Percentiles rank a stretch among this genome's conserved stretches.
Evolutionary conservation across 495 filamentous ascomycete genomes (phyloP).

Genomic region (Penicillium lividum): DNA sequence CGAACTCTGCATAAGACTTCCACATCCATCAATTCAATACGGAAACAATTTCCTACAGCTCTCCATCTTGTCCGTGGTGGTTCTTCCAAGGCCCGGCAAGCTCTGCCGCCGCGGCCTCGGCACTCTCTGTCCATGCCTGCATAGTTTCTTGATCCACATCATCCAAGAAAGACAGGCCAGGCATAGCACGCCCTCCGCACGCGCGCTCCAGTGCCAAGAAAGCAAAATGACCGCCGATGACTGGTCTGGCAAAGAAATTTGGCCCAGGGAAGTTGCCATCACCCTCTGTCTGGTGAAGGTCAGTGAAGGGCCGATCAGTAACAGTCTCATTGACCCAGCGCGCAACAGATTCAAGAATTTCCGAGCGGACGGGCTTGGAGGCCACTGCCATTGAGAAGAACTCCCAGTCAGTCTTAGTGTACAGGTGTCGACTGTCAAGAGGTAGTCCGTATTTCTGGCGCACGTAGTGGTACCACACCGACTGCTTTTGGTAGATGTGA

Average conservation of each 20-base stretch:
- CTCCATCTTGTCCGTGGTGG: conserved; percentile 20
- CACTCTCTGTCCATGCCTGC: conserved; percentile 23
- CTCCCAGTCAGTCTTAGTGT: conserved; percentile 93
- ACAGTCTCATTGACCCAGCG: conserved; percentile 84
- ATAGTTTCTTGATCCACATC: conserved; percentile 27
- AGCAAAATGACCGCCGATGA: conserved; percentile 86
- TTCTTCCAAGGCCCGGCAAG: conserved; percentile 11
- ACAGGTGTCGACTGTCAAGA: conserved; percentile 82
- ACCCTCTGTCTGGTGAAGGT: conserved; percentile 79
- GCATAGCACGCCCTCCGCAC: conserved; percentile 68
- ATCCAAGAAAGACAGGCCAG: conserved; percentile 65
- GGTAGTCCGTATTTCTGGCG: conserved; percentile 80
- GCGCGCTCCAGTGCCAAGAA: conserved; percentile 76
- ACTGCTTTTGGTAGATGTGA: conserved; percentile 79
- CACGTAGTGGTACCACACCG: conserved; percentile 84
- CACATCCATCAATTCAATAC: background rate
- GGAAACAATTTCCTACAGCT: conserved; percentile 15
- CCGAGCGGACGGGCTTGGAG: conserved; percentile 59
- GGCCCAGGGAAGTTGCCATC: conserved; percentile 66
- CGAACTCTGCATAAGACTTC: background rate
- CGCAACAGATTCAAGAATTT: conserved; percentile 77
- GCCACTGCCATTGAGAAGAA: conserved; percentile 85
- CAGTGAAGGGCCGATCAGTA: conserved; percentile 77
- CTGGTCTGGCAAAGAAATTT: conserved; percentile 78
- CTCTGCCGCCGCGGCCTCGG: conserved; percentile 29